Evolutionary conservation across 1,284 basidiomycete species (phyloP), one percentile per base, ranked within the genome.

Genomic region (Lignosus rhinocerotis): DNA sequence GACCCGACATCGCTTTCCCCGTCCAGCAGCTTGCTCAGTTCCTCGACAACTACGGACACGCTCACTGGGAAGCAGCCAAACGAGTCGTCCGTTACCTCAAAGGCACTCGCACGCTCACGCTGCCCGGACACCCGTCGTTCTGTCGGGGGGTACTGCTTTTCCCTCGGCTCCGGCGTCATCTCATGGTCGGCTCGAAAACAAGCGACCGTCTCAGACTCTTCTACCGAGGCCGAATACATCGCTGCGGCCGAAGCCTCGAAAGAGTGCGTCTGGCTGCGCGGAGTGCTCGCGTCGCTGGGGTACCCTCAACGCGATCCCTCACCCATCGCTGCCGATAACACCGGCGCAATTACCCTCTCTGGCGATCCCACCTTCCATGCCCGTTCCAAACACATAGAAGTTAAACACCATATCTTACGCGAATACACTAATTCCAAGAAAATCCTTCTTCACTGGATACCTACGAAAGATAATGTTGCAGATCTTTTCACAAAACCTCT

Each of bases 171-270:
- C 43, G 71, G 70, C 7, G 64, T 67, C 8, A 56, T 74, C 42
- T 56, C 64, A 14, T 74, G 72, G 73, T 43, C 47, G 10, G 65
- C 69, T 1, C 67, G 71, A 39, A 68, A 67, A 46, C 75, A 77
- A 59, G 46, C 55, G 6, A 66, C 66, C 31, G 65, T 73, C n/a
- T 64, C 72, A 3, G 58, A 66, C 1, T 74, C 70, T 0, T 64
- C 60, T 6, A 71, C 62, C 0, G 71, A 74, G 53, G 62, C 74
- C 2, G 72, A 75, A 42, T 69, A 67, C 43, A 58, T 67, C 31
- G 63, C 66, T 7, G 57, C 58, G 4, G 48, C 62, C 0, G 56
- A 65, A 3, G 55, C 61, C 19, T 41, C 65, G 2, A 59, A 67
- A 16, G 69, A 74, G 31, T 62, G 55, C 8, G 41, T 72, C 1